These are phyloP conservation scores for Starmerella bacillaris DNA, from an alignment of 805 yeast genomes.

Conservation along the genomic window DNA sequence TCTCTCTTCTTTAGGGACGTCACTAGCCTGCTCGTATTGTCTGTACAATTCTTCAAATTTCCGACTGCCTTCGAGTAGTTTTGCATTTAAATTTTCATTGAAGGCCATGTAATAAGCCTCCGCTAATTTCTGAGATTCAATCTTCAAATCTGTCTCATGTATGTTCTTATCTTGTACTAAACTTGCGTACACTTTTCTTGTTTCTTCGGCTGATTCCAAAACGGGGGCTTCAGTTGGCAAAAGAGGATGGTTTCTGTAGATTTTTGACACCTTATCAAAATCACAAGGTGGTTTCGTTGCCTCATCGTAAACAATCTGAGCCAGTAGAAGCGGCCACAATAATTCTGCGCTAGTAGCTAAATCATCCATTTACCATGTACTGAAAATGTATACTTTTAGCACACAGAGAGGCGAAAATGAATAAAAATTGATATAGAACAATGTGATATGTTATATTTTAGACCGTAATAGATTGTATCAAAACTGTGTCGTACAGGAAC, in stretches of 20 bases:
- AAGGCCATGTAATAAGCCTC: constrained; percentile 17
- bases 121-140: constrained; percentile 16
- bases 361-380: constrained; percentile 6
- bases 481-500: too few relatives aligned
- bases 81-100: constrained; percentile 14
- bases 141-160: background rate
- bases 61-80: constrained; percentile 16
- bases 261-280: constrained; percentile 16
- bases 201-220: constrained; percentile 9
- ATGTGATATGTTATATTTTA: too few relatives aligned
- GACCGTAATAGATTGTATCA: too few relatives aligned
- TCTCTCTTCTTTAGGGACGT: constrained; percentile 12
- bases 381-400: too few relatives aligned
- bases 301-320: constrained; percentile 22
- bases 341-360: constrained; percentile 12
- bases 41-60: constrained; percentile 14
- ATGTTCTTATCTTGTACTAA: constrained; percentile 14
- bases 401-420: too few relatives aligned
- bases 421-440: too few relatives aligned
- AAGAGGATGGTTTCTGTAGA: constrained; percentile 20
- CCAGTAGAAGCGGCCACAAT: constrained; percentile 20
- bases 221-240: constrained; percentile 12
- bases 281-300: constrained; percentile 9
- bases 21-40: constrained; percentile 4
- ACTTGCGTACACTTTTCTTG: constrained; percentile 14